phyloP scores from a whole-genome alignment of 2,329 filamentous ascomycete species.

The Metarhizium guizhouense region DNA sequence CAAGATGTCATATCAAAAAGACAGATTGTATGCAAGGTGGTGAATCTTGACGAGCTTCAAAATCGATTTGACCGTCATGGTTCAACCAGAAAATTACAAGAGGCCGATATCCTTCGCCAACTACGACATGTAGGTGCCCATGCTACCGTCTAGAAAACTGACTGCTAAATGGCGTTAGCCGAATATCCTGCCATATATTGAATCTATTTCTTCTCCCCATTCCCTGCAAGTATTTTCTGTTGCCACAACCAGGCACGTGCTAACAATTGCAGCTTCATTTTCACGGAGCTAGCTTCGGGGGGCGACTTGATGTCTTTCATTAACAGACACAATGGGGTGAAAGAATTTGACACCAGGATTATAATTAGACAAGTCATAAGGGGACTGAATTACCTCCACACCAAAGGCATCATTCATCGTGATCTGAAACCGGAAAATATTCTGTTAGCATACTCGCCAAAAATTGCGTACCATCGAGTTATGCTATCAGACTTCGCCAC shows the following conservation, averaged over 20 bases:
- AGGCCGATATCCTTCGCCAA: conserved; percentile 43
- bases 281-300: conserved; percentile 47
- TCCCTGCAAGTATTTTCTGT: conserved; percentile 29
- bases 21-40: conserved; percentile 62
- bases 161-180: conserved; percentile 29
- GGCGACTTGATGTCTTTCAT: conserved; percentile 45
- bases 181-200: conserved; percentile 43
- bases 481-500: conserved; percentile 45
- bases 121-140: conserved; percentile 40
- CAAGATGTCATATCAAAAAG: conserved; percentile 39
- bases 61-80: conserved; percentile 17
- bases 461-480: conserved; percentile 32
- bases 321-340: conserved; percentile 18
- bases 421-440: conserved; percentile 49
- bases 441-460: conserved; percentile 37
- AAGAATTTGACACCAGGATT: conserved; percentile 32
- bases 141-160: background rate
- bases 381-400: conserved; percentile 38
- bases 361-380: conserved; percentile 39
- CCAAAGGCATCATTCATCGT: conserved; percentile 40
- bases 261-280: conserved; percentile 35
- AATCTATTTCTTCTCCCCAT: conserved; percentile 39
- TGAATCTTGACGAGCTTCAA: conserved; percentile 35
- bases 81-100: conserved; percentile 32
- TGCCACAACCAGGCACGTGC: background rate